Evolutionary conservation across 441 rosid species (phyloP).

Genomic region (California macrophylla): DNA sequence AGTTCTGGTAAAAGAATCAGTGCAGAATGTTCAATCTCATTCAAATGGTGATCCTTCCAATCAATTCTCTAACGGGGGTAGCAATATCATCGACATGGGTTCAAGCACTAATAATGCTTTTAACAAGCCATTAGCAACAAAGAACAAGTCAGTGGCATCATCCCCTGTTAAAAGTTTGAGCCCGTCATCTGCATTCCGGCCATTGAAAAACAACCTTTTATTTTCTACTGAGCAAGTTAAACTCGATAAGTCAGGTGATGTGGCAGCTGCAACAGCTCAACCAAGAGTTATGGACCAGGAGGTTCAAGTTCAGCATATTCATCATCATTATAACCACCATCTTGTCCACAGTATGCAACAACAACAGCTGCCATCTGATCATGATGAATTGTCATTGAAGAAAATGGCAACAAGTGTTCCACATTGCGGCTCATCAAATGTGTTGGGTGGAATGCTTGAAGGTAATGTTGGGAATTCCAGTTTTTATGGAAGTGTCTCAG

Average conservation of each 20-base stretch:
- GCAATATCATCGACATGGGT: constrained; percentile 44
- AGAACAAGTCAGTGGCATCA: constrained; percentile 25
- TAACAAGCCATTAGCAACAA: constrained; percentile 32
- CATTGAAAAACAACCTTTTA: constrained; percentile 23
- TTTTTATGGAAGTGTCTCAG: constrained; percentile 53
- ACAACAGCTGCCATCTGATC: constrained; percentile 23
- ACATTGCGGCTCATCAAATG: constrained; percentile 52
- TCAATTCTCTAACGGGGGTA: constrained; percentile 49
- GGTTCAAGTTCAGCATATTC: constrained; percentile 24
- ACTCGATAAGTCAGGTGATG: constrained; percentile 26
- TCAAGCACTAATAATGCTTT: constrained; percentile 24
- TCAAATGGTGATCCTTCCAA: constrained; percentile 33
- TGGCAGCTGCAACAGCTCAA: constrained; percentile 19
- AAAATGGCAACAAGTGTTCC: constrained; percentile 26
- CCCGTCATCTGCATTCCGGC: constrained; percentile 34
- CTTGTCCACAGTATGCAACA: constrained; percentile 23
- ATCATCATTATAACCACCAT: constrained; percentile 22
- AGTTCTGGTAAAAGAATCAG: constrained; percentile 31
- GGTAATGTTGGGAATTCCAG: constrained; percentile 40
- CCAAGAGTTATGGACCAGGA: constrained; percentile 21
- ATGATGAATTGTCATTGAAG: constrained; percentile 26
- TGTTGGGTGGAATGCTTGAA: constrained; percentile 30
- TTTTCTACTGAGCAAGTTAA: constrained; percentile 20
- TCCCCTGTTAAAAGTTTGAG: constrained; percentile 34
- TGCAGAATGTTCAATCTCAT: constrained; percentile 30